Evolutionary conservation across 2,329 filamentous ascomycete species (phyloP).

Genomic region (Thielaviopsis euricoi): DNA sequence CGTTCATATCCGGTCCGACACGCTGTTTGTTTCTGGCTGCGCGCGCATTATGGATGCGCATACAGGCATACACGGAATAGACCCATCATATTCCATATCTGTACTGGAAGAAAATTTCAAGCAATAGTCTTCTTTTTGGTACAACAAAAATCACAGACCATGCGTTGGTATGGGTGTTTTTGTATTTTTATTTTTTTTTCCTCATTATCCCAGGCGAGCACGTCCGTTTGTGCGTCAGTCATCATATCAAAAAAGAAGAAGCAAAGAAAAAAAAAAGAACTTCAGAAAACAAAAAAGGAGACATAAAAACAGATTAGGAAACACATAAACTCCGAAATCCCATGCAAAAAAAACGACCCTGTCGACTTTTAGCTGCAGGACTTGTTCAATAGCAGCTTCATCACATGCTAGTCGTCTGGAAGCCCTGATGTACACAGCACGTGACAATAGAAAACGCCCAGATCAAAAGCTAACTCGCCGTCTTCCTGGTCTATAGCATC

Average conservation of each 20-base stretch:
- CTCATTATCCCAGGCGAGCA: background rate
- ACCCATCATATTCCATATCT: too few species aligned
- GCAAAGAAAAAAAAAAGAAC: background rate
- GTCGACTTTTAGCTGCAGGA: background rate
- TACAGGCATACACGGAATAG: too few species aligned
- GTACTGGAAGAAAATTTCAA: background rate
- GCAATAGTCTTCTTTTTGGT: background rate
- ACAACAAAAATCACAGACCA: background rate
- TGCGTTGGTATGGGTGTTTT: background rate
- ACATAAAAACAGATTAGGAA: conserved; percentile 3
- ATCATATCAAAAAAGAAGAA: background rate
- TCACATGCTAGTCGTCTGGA: background rate
- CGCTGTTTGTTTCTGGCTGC: background rate
- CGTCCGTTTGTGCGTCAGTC: conserved; percentile 15
- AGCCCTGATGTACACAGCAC: background rate
- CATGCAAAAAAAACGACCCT: background rate
- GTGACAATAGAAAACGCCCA: background rate
- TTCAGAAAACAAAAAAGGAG: background rate
- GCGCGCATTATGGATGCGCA: too few species aligned
- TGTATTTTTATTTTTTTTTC: too few species aligned
- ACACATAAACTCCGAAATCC: background rate
- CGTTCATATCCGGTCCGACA: conserved; percentile 10
- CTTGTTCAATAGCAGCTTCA: background rate
- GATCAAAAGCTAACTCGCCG: conserved; percentile 13
- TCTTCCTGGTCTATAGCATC: conserved; percentile 41